A percentile compares a stretch with the other conserved stretches of the same genome.
phyloP scores from a whole-genome alignment of 176 grass and related monocot species.

The Carex myosuroides region DNA sequence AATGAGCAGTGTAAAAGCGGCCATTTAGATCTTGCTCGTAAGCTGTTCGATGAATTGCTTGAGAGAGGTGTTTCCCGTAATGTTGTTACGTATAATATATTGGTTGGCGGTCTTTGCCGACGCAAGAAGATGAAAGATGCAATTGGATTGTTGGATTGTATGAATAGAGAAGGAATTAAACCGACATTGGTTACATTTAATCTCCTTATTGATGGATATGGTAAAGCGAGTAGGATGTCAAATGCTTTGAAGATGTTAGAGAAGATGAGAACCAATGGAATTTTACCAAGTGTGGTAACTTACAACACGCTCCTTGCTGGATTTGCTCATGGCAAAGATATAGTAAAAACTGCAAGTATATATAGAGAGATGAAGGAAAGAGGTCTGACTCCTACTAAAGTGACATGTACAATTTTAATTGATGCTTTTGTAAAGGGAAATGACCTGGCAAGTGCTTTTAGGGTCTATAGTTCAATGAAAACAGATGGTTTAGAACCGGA shows the following conservation, averaged over 20 bases:
- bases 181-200: slow-evolving; percentile 60
- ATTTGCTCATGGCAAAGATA: slow-evolving; percentile 45
- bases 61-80: slow-evolving; percentile 36
- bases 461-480: slow-evolving; percentile 45
- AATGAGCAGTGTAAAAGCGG: slow-evolving; percentile 30
- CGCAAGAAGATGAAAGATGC: slow-evolving; percentile 36
- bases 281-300: slow-evolving; percentile 39
- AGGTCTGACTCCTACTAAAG: slow-evolving; percentile 43
- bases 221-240: slow-evolving; percentile 45
- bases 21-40: slow-evolving; percentile 31
- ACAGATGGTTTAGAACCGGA: slow-evolving; percentile 48
- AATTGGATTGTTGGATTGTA: slow-evolving; percentile 25
- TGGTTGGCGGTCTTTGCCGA: slow-evolving; percentile 45
- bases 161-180: slow-evolving; percentile 39
- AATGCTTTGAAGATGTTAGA: slow-evolving; percentile 48
- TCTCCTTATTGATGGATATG: slow-evolving; percentile 50
- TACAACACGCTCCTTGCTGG: slow-evolving; percentile 47
- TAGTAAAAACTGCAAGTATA: slow-evolving; percentile 28
- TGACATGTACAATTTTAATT: slow-evolving; percentile 61
- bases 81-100: slow-evolving; percentile 50
- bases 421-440: slow-evolving; percentile 49
- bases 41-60: slow-evolving; percentile 60
- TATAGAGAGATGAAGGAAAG: slow-evolving; percentile 57
- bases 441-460: slow-evolving; percentile 46
- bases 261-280: slow-evolving; percentile 41